A percentile compares a stretch with the other conserved stretches of the same genome.
Evolutionary conservation across 306 rosid species (phyloP).

Genomic region (Dryas drummondii): DNA sequence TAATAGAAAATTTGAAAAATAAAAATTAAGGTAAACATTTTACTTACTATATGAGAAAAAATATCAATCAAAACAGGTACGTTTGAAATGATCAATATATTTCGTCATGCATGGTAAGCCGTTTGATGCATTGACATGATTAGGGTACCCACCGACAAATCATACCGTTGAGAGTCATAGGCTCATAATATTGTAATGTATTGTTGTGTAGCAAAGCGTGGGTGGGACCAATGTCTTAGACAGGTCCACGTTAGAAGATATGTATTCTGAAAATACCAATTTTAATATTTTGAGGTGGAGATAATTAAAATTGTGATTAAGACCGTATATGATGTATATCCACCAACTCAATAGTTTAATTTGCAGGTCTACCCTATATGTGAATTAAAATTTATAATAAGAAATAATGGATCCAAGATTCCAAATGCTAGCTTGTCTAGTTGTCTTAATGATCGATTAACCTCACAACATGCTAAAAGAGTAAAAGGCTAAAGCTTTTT

Average conservation of each 20-base stretch:
- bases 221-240: slow-evolving; percentile 16
- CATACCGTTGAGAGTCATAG: slow-evolving; percentile 1
- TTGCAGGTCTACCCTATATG: neutral
- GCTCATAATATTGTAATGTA: too few species aligned
- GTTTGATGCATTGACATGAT: slow-evolving; percentile 1
- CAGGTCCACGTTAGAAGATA: slow-evolving; percentile 6
- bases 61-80: neutral
- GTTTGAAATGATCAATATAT: neutral
- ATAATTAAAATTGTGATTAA: slow-evolving; percentile 7
- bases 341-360: slow-evolving; percentile 9
- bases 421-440: neutral
- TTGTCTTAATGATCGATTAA: neutral
- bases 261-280: neutral
- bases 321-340: slow-evolving; percentile 11
- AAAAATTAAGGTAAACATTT: too few species aligned
- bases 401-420: neutral
- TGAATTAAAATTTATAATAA: too few species aligned
- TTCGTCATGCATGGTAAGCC: neutral
- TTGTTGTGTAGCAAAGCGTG: neutral
- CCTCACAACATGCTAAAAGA: neutral
- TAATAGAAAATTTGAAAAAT: too few species aligned
- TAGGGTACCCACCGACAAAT: slow-evolving; percentile 22
- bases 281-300: neutral
- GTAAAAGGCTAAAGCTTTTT: too few species aligned
- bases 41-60: too few species aligned